Conservation (phyloP, 345 rosid species). For the Eutrema heterophyllum region DNA sequence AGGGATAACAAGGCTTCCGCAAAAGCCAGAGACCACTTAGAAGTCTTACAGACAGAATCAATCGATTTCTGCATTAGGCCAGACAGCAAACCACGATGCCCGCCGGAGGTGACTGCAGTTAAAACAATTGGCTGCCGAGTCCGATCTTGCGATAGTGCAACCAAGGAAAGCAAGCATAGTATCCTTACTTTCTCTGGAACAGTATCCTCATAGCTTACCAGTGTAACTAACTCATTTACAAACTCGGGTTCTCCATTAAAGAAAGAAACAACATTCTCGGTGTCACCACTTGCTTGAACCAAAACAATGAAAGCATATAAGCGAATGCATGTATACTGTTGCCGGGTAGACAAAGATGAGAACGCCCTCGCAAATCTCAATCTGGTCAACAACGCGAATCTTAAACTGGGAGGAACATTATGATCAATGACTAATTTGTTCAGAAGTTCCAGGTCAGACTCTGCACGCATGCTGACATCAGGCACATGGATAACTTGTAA, state of each 20-base stretch:
- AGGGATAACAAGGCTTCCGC: slow-evolving; percentile 90
- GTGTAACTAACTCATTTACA: slow-evolving; percentile 74
- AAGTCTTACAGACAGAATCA: slow-evolving; percentile 64
- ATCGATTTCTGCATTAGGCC: slow-evolving; percentile 91
- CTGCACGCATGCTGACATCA: slow-evolving; percentile 37
- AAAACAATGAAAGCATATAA: slow-evolving; percentile 88
- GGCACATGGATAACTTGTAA: slow-evolving; percentile 77
- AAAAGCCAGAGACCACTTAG: slow-evolving; percentile 76
- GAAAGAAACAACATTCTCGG: slow-evolving; percentile 76
- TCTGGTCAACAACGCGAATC: slow-evolving; percentile 79
- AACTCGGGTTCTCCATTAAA: slow-evolving; percentile 93
- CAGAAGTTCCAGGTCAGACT: slow-evolving; percentile 80
- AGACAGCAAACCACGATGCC: slow-evolving; percentile 84
- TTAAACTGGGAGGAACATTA: slow-evolving; percentile 71
- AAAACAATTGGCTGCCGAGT: slow-evolving; percentile 79
- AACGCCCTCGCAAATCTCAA: slow-evolving; percentile 92
- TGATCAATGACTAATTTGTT: slow-evolving; percentile 61
- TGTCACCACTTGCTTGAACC: slow-evolving; percentile 78
- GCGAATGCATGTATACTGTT: slow-evolving; percentile 88
- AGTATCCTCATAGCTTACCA: slow-evolving; percentile 75
- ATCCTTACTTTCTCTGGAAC: slow-evolving; percentile 86
- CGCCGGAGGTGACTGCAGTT: slow-evolving; percentile 88
- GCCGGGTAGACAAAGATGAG: slow-evolving; percentile 65
- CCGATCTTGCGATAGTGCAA: slow-evolving; percentile 90
- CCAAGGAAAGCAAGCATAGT: slow-evolving; percentile 73